Percentiles rank a stretch among this genome's conserved stretches.
phyloP scores from a whole-genome alignment of 2,329 filamentous ascomycete species.

The Trichocomaceae sp. region DNA sequence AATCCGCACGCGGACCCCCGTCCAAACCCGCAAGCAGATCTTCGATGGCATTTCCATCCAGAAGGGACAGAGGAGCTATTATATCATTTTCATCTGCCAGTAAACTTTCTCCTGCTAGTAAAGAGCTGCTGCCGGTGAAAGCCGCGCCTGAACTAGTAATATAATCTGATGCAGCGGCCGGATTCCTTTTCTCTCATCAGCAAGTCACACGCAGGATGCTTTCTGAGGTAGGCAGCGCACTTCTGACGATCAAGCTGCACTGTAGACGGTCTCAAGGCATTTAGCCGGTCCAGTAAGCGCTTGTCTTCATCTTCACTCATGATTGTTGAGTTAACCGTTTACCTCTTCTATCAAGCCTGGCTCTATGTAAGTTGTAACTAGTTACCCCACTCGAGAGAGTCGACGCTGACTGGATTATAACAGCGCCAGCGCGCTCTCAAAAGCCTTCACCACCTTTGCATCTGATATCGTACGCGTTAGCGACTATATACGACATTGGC shows the following conservation, averaged over 20 bases:
- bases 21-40: constrained; percentile 15
- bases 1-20: not conserved
- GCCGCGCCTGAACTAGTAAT: not conserved
- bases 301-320: constrained; percentile 20
- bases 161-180: not conserved
- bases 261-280: constrained; percentile 28
- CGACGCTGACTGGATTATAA: too few relatives aligned
- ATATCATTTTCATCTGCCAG: not conserved
- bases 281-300: constrained; percentile 27
- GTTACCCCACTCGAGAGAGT: constrained; percentile 21
- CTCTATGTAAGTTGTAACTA: too few relatives aligned
- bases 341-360: too few relatives aligned
- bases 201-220: not conserved
- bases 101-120: constrained; percentile 7
- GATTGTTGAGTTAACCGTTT: too few relatives aligned
- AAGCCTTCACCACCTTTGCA: constrained; percentile 42
- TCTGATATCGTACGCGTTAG: constrained; percentile 22
- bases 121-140: not conserved
- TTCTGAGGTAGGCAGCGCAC: constrained; percentile 16
- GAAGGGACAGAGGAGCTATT: constrained; percentile 4
- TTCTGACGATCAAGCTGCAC: constrained; percentile 25
- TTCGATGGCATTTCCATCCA: constrained; percentile 18
- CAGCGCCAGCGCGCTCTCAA: constrained; percentile 42
- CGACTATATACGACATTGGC: constrained; percentile 6
- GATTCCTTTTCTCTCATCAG: constrained; percentile 3